phyloP scores from a whole-genome alignment of 108 stramenopile species.

The Stephanodiscus triporus region DNA sequence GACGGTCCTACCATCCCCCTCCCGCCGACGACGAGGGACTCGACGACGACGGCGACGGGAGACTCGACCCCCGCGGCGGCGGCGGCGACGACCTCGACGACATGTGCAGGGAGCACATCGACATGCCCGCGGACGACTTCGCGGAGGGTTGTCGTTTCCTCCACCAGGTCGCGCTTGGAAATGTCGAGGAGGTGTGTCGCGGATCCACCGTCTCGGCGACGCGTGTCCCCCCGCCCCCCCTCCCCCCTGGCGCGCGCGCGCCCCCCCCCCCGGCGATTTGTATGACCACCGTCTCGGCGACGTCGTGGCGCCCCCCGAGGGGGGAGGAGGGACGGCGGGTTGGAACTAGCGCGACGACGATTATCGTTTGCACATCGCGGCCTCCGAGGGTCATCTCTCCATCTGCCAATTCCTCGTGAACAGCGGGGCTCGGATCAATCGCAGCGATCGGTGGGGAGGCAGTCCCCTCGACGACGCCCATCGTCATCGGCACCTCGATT shows the following conservation, averaged over 20 bases:
- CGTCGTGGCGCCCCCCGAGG: too few relatives aligned
- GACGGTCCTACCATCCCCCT: neutral
- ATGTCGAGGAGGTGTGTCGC: constrained; percentile 24
- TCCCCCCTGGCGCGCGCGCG: too few relatives aligned
- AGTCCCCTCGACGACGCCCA: constrained; percentile 64
- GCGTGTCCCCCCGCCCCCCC: neutral
- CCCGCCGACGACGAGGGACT: neutral
- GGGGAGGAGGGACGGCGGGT: too few relatives aligned
- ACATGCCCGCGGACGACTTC: constrained; percentile 65
- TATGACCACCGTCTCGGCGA: too few relatives aligned
- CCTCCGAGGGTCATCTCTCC: constrained; percentile 59
- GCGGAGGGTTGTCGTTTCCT: constrained; percentile 65
- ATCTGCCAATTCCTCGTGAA: constrained; percentile 43
- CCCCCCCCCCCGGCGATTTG: too few relatives aligned
- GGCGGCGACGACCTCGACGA: constrained; percentile 44
- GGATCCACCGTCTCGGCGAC: too few relatives aligned
- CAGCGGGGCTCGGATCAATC: constrained; percentile 50
- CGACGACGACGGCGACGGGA: neutral
- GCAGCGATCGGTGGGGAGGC: constrained; percentile 63
- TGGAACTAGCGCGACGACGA: too few relatives aligned
- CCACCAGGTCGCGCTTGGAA: constrained; percentile 67
- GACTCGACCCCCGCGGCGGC: neutral
- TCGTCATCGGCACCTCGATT: constrained; percentile 48
- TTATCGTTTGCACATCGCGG: constrained; percentile 59
- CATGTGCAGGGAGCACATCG: constrained; percentile 65